Evolutionary conservation across 257 asterid species (phyloP).

Genomic region (Leptodermis oblonga): DNA sequence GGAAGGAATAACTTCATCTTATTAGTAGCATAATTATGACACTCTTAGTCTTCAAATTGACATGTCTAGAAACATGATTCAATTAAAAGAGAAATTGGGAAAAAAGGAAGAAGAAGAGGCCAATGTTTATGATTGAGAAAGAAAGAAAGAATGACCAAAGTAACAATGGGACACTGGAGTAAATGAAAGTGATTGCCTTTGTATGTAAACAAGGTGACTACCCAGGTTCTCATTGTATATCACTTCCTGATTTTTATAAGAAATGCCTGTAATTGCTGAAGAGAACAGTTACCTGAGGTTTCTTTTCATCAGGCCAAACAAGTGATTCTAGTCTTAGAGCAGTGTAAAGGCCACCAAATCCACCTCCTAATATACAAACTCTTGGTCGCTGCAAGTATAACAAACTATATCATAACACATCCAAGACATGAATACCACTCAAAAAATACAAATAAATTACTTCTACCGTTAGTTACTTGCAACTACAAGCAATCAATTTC

Average conservation of each 20-base stretch:
- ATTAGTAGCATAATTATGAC: not conserved
- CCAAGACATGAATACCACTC: not conserved
- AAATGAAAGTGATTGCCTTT: not conserved
- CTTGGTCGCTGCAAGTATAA: slow-evolving; percentile 73
- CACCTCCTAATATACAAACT: slow-evolving; percentile 97
- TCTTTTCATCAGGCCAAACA: slow-evolving; percentile 91
- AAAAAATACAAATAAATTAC: not conserved
- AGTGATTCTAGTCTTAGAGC: slow-evolving; percentile 92
- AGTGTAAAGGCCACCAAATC: slow-evolving; percentile 96
- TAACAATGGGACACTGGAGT: not conserved
- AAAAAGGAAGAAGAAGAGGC: not conserved
- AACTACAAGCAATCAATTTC: not conserved
- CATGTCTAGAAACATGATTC: not conserved
- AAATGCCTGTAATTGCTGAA: not conserved
- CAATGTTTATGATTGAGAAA: not conserved
- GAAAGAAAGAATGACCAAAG: not conserved
- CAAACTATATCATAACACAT: slow-evolving; percentile 10
- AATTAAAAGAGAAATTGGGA: not conserved
- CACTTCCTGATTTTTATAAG: not conserved
- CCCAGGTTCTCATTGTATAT: not conserved
- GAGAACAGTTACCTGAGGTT: slow-evolving; percentile 65
- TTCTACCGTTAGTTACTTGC: not conserved
- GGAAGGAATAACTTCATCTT: not conserved
- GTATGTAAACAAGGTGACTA: not conserved
- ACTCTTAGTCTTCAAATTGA: not conserved